A percentile compares a stretch with the other conserved stretches of the same genome.
Evolutionary conservation across 1,284 basidiomycete genomes (phyloP).

Genomic region (Sphaerobolus stellatus): DNA sequence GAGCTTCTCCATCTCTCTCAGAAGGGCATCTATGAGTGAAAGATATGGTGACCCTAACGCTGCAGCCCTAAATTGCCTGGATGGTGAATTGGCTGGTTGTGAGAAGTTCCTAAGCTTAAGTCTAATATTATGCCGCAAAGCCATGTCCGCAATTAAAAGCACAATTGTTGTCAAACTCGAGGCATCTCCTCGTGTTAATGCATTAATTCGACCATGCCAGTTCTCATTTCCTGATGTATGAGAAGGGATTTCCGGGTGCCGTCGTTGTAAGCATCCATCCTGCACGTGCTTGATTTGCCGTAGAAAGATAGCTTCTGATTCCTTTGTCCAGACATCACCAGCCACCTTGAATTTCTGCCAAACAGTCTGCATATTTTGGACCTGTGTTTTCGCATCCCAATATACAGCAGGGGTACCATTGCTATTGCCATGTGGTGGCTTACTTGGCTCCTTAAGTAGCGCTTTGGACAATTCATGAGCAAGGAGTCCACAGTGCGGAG

Average conservation of each 20-base stretch:
- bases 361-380: background rate
- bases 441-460: background rate
- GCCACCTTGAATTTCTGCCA: background rate
- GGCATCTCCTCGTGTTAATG: background rate
- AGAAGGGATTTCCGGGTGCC: background rate
- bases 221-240: constrained; percentile 1
- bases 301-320: background rate
- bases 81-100: background rate
- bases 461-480: background rate
- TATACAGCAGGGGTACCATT: background rate
- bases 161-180: background rate
- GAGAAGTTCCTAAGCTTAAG: background rate
- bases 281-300: background rate
- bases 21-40: background rate
- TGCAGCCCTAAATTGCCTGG: background rate
- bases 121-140: background rate
- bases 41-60: background rate
- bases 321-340: background rate
- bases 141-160: background rate
- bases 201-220: background rate
- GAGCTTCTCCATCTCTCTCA: background rate
- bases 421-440: background rate
- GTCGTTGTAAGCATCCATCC: background rate
- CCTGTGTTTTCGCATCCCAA: background rate
- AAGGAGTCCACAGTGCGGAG: background rate